Evolutionary conservation across 1,284 basidiomycete species (phyloP).

Genomic region (Naganishia sp.): DNA sequence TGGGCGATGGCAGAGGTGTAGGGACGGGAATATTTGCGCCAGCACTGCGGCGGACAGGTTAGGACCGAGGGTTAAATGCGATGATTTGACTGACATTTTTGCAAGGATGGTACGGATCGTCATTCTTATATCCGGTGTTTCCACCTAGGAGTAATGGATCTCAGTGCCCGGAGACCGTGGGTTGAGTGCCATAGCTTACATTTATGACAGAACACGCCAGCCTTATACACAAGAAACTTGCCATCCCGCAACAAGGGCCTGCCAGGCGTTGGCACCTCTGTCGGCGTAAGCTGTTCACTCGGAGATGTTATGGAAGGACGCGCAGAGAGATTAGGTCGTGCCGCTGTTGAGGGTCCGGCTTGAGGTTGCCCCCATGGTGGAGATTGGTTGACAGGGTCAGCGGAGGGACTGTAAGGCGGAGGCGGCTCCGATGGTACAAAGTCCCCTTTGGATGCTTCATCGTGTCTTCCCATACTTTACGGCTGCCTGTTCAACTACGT

Average conservation of each 20-base stretch:
- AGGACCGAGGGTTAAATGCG: background rate
- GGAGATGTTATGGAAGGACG: constrained; percentile 21
- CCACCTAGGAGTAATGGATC: constrained; percentile 34
- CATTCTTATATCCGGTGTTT: constrained; percentile 52
- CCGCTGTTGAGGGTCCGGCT: constrained; percentile 7
- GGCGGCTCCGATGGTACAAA: constrained; percentile 5
- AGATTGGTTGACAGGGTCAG: background rate
- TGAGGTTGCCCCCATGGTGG: too few relatives aligned
- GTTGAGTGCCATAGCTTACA: constrained; percentile 37
- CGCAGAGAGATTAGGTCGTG: constrained; percentile 35
- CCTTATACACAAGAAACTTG: constrained; percentile 50
- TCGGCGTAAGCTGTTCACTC: constrained; percentile 37
- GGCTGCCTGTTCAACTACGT: too few relatives aligned
- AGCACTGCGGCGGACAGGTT: constrained; percentile 40
- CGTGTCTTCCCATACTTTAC: too few relatives aligned
- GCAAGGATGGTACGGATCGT: constrained; percentile 48
- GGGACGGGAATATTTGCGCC: constrained; percentile 51
- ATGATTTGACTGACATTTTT: constrained; percentile 37
- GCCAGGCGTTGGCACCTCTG: constrained; percentile 48
- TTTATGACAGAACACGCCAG: constrained; percentile 45
- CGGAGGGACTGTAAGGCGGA: constrained; percentile 6
- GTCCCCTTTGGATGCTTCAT: too few relatives aligned
- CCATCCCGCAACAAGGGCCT: constrained; percentile 47
- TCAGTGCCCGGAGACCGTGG: background rate
- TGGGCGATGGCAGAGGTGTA: constrained; percentile 47